Evolutionary conservation across 2,329 filamentous ascomycete genomes (phyloP).

Genomic region (Aspergillus versicolor): DNA sequence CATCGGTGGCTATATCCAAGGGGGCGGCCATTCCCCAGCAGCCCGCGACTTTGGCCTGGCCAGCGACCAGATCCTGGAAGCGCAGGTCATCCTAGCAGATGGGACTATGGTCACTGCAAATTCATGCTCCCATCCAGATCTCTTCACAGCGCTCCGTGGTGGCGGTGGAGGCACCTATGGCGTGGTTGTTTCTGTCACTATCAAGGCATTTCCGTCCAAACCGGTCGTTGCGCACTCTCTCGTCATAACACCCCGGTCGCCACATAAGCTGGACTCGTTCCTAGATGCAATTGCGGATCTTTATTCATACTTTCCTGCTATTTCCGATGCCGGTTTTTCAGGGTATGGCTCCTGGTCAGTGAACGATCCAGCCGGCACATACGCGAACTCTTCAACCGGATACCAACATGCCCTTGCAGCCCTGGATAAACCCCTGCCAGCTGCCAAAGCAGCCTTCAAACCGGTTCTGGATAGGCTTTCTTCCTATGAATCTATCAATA

Average conservation of each 20-base stretch:
- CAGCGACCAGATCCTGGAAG: slow-evolving; percentile 10
- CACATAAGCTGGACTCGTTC: background rate
- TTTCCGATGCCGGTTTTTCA: slow-evolving; percentile 19
- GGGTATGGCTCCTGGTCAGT: slow-evolving; percentile 19
- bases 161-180: slow-evolving; percentile 13
- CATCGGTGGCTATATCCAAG: slow-evolving; percentile 11
- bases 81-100: slow-evolving; percentile 6
- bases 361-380: slow-evolving; percentile 6
- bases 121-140: slow-evolving; percentile 2
- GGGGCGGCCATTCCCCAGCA: slow-evolving; percentile 9
- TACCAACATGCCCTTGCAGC: slow-evolving; percentile 18
- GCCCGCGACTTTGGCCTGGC: slow-evolving; percentile 10
- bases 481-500: slow-evolving; percentile 4
- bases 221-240: slow-evolving; percentile 13
- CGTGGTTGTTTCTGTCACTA: slow-evolving; percentile 5
- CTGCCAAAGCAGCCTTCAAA: slow-evolving; percentile 4
- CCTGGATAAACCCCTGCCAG: slow-evolving; percentile 11
- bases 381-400: slow-evolving; percentile 14
- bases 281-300: slow-evolving; percentile 15
- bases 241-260: background rate
- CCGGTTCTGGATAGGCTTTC: slow-evolving; percentile 8
- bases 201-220: slow-evolving; percentile 25
- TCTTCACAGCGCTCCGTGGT: slow-evolving; percentile 8
- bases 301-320: slow-evolving; percentile 8
- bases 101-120: slow-evolving; percentile 3